These are phyloP conservation scores for Porodaedalea pini DNA, from an alignment of 1,284 basidiomycete genomes.

Conservation along the genomic window DNA sequence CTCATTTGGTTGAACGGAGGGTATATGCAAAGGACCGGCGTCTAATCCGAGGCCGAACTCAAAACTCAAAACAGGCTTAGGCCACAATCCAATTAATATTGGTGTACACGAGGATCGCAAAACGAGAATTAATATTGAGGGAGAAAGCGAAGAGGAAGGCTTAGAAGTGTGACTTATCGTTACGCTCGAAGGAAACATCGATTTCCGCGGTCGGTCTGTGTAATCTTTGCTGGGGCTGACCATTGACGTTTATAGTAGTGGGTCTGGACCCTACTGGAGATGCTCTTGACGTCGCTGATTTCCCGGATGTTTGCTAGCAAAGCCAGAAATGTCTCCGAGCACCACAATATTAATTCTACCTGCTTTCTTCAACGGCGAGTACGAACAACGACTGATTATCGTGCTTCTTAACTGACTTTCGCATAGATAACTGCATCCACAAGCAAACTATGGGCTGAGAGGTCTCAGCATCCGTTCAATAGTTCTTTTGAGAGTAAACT, in stretches of 20 bases:
- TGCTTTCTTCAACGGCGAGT: slow-evolving; percentile 20
- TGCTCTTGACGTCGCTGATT: slow-evolving; percentile 11
- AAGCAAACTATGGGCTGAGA: slow-evolving; percentile 15
- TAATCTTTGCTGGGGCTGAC: slow-evolving; percentile 30
- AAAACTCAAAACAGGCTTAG: too few relatives aligned
- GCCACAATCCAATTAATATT: too few relatives aligned
- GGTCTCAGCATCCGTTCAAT: slow-evolving; percentile 11
- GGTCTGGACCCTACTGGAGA: not conserved
- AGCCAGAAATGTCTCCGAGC: slow-evolving; percentile 12
- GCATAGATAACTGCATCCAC: slow-evolving; percentile 19
- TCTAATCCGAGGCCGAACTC: too few relatives aligned
- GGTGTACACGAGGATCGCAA: not conserved
- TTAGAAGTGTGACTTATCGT: slow-evolving; percentile 25
- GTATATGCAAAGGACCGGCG: too few relatives aligned
- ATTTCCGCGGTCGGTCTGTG: slow-evolving; percentile 35
- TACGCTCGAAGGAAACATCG: slow-evolving; percentile 31
- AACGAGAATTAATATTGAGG: not conserved
- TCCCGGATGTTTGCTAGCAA: slow-evolving; percentile 13
- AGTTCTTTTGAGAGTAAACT: not conserved
- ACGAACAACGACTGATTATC: not conserved
- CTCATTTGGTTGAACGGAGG: slow-evolving; percentile 75
- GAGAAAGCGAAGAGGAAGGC: not conserved
- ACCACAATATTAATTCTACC: not conserved
- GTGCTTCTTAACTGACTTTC: not conserved
- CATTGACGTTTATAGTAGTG: not conserved